Evolutionary conservation across 305 asterid species (phyloP), one percentile per base, ranked within the genome.

Genomic region (Solanum hybrid): DNA sequence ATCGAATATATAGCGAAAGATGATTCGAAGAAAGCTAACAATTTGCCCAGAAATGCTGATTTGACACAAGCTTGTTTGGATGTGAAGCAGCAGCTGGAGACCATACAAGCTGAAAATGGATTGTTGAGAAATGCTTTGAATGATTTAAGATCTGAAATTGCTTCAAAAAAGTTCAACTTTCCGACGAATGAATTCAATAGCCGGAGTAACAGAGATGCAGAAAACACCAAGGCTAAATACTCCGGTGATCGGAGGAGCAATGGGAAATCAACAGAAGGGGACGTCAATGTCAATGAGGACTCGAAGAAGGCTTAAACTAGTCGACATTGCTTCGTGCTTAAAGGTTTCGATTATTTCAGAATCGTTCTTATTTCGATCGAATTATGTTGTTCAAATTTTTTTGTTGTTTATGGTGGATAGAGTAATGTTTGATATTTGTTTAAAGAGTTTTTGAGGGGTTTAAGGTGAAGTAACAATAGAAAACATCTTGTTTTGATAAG

Each of bases 41-140:
- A 4, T 78, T 95, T 92, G 42, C 45, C 90, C 37, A 88, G 90
- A 87, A 91, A 90, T 38, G 93, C 89, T 72, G 94, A 93, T 66
- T 89, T 95, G 90, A 92, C 94, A 1, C 95, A 91, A 90, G 95
- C 90, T 35, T 96, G 98, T 92, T 92, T 95, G 95, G 96, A 94
- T 40, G 92, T 97, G 87, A 95, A 92, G 94, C 94, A 93, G 64
- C 98, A 95, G 92, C 93, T 97, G 4, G 97, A 95, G 86, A 89
- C 81, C 6, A 93, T 95, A 85, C 98, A 92, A 86, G 92, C 93
- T 17, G 99, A 96, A 93, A 95, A 95, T 90, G 98, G 98, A 87
- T 66, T 92, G 77, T 89, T 95, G 85, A 92, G 94, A 60, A 95
- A 94, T 91, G 95, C 97, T 34, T 88, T 95, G 92, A 91, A 91